Conservation (phyloP, 768 basidiomycete genomes). For the Amanita thiersii region DNA sequence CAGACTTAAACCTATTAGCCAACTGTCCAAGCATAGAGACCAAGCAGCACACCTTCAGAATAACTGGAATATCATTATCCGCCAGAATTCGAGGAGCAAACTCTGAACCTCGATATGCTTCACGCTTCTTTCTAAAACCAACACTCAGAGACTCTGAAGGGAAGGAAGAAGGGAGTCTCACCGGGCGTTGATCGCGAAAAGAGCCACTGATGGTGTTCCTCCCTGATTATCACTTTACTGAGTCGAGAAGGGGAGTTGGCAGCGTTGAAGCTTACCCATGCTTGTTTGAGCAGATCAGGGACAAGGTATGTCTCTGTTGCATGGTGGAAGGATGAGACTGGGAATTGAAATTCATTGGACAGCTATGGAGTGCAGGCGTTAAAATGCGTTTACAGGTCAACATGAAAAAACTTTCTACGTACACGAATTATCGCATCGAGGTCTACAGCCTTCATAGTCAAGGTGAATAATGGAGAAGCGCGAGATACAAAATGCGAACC, state of each 20-base stretch:
- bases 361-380: constrained; percentile 27
- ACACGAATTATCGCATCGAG: constrained; percentile 61
- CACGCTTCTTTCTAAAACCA: constrained; percentile 31
- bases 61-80: constrained; percentile 55
- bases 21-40: neutral
- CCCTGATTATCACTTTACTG: constrained; percentile 20
- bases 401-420: constrained; percentile 13
- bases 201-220: constrained; percentile 56
- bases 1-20: constrained; percentile 25
- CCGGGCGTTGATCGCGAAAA: constrained; percentile 61
- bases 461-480: neutral
- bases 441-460: constrained; percentile 44
- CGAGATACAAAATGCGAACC: constrained; percentile 10
- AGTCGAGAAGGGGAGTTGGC: neutral
- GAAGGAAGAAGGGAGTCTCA: constrained; percentile 10
- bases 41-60: constrained; percentile 53
- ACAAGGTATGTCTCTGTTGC: constrained; percentile 78
- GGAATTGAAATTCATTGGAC: constrained; percentile 77
- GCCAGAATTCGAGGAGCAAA: constrained; percentile 69
- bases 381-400: neutral
- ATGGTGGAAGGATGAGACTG: constrained; percentile 70
- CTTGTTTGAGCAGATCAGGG: constrained; percentile 63
- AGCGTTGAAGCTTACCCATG: constrained; percentile 36
- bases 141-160: neutral
- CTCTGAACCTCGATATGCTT: constrained; percentile 59